Base-by-base conservation (phyloP, 1,139 yeast genomes). In the Yamadazyma epiphylla region DNA sequence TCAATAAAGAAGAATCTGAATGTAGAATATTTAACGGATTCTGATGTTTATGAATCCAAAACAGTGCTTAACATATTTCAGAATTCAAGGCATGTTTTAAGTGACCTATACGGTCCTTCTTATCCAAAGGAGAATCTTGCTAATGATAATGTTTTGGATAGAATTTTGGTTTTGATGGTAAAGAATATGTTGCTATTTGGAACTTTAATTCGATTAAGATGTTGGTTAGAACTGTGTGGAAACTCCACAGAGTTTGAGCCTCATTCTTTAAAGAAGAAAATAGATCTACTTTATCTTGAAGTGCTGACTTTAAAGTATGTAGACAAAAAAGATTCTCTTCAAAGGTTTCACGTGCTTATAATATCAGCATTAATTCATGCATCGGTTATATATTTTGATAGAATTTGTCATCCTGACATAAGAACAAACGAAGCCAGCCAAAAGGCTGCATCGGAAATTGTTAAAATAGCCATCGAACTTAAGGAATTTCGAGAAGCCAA, bases 241-340 rank as follows among this genome's bases (percentile, higher is more conserved):
- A 31, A 31, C 21, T 27, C 31, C 12, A 31, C 28, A 4, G 33
- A 31, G 22, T 31, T 27, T 28, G 33, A 31, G n/a, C 33, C 33
- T 5, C 27, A 28, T 12, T 31, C 31, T 6, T 19, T 31, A 15
- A 15, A 25, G 13, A 9, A 5, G 12, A 28, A 25, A 19, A 28
- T 31, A 4, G 25, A 29, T 28, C n/a, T 4, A 3, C 20, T 31
- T 5, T 28, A 28, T 13, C 5, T 14, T 7, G 32, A 31, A 15
- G 9, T 26, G 7, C 13, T 17, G 14, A 24, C 20, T n/a, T 13
- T 31, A 8, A 14, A 22, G 9, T 9, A 13, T 13, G 12, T 24
- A 5, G 24, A 21, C 5, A 15, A 16, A 14, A 11, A 31, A 13
- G 29, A 31, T 13, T 13, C 14, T 11, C n/a, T 28, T 3, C 21